A percentile compares a stretch with the other conserved stretches of the same genome.
Evolutionary conservation across 306 rosid species (phyloP).

Genomic region (Potentilla sterilis): DNA sequence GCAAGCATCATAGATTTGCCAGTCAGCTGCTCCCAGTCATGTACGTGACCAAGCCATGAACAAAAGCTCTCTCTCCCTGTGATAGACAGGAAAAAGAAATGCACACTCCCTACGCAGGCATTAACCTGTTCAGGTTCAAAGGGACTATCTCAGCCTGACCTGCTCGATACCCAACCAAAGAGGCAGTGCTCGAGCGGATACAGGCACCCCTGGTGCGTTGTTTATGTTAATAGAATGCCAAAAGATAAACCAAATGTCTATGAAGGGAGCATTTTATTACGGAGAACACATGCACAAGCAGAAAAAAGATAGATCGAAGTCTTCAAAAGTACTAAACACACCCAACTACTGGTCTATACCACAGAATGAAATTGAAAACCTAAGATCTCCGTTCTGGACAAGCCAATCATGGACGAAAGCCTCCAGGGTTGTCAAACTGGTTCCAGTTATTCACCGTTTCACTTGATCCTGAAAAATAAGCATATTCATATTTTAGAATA

Average conservation of each 20-base stretch:
- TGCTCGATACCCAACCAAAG: slow-evolving; percentile 45
- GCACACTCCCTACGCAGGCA: slow-evolving; percentile 99
- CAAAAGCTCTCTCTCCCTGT: slow-evolving; percentile 48
- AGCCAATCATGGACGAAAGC: slow-evolving; percentile 32
- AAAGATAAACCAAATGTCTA: neutral
- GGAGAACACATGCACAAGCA: slow-evolving; percentile 30
- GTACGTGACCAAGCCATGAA: slow-evolving; percentile 26
- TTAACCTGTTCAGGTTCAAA: slow-evolving; percentile 99
- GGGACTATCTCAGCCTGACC: slow-evolving; percentile 99
- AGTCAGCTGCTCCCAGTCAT: slow-evolving; percentile 24
- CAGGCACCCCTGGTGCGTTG: slow-evolving; percentile 99
- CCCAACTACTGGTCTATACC: slow-evolving; percentile 45
- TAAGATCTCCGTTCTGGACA: slow-evolving; percentile 24
- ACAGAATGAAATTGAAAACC: slow-evolving; percentile 37
- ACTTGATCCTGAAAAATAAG: slow-evolving; percentile 43
- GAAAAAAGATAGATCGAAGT: slow-evolving; percentile 25
- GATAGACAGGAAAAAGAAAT: slow-evolving; percentile 40
- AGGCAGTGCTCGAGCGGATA: slow-evolving; percentile 53
- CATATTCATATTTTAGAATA: slow-evolving; percentile 4
- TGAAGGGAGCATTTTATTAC: slow-evolving; percentile 42
- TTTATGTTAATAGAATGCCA: slow-evolving; percentile 41
- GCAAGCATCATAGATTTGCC: neutral
- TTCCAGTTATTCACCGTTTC: slow-evolving; percentile 22
- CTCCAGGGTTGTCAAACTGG: slow-evolving; percentile 36
- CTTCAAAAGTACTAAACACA: slow-evolving; percentile 37